Base-by-base conservation (phyloP, 257 asterid species). In the Rhazya stricta region DNA sequence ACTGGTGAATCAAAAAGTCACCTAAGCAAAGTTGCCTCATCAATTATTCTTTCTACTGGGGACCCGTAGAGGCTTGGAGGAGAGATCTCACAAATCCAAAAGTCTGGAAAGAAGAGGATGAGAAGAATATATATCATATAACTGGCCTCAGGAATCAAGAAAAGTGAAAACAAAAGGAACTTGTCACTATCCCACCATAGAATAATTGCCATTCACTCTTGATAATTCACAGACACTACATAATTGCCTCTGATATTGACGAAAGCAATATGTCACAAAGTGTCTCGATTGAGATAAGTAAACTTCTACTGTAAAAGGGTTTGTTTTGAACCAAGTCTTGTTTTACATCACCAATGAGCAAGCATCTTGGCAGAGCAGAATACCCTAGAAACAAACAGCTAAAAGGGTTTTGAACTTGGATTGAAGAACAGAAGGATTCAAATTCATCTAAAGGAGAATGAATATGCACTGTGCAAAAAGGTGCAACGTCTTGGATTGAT, bases 141-240 rank as follows among this genome's bases (percentile, higher is more conserved):
- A 63, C 29, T 81, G 90, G 84, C 81, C 82, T 76, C 77, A 83
- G 85, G 96, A 89, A 92, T 90, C 93, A 83, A 63, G 78, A 79
- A 86, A 89, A 86, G 89, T 71, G 74, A 74, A 72, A 34, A 79
- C 79, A 86, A 89, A 84, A 79, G 85, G 88, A 86, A 81, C 85
- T 81, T 78, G 92, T 88, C 97, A 78, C 76, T 25, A 84, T 86
- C 91, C 82, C 86, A 83, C 77, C 81, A 69, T 82, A 80, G 80
- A 87, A 81, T 81, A 78, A 68, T 85, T 83, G 69, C 75, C 80
- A 75, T 78, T 77, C 80, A 79, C 71, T 74, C 79, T 53, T 18
- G 72, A 72, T 72, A 70, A 50, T 66, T n/a, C 67, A 50, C 72
- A 42, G 72, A 77, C 43, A 69, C 25, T 57, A 69, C 46, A 67